Evolutionary conservation across 2,329 filamentous ascomycete species (phyloP).

Genomic region (Pleurostoma richardsiae): DNA sequence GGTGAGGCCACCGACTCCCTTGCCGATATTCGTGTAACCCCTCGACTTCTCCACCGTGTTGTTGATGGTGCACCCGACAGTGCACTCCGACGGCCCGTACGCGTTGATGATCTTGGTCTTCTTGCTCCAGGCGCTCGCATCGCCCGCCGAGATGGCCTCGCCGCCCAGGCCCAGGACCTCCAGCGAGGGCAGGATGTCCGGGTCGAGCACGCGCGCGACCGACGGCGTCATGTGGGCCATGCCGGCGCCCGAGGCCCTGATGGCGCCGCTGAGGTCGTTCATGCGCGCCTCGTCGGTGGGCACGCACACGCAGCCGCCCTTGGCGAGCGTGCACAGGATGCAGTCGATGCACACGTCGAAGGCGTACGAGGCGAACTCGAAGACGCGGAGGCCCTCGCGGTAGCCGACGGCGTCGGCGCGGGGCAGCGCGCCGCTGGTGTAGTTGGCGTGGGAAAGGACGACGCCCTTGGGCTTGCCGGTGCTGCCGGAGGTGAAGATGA

Average conservation of each 20-base stretch:
- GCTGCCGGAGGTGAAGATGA: conserved; percentile 72
- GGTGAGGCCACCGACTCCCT: conserved; percentile 7
- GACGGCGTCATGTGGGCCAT: conserved; percentile 16
- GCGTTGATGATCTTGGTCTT: conserved; percentile 7
- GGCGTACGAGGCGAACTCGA: conserved; percentile 47
- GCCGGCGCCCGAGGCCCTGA: conserved; percentile 9
- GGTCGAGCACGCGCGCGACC: conserved; percentile 12
- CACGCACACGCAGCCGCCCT: conserved; percentile 4
- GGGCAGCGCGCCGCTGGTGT: conserved; percentile 38
- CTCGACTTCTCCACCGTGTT: neutral
- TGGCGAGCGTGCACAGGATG: conserved; percentile 43
- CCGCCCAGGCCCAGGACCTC: conserved; percentile 11
- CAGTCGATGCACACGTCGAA: conserved; percentile 52
- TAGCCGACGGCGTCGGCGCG: conserved; percentile 37
- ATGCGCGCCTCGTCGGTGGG: conserved; percentile 21
- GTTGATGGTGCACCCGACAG: conserved; percentile 1
- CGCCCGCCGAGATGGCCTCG: conserved; percentile 10
- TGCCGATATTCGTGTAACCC: conserved; percentile 9
- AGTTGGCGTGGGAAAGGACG: conserved; percentile 17
- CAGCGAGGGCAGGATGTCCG: conserved; percentile 8
- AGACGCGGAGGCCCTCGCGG: conserved; percentile 32
- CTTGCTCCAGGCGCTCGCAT: conserved; percentile 8
- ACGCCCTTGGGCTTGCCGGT: conserved; percentile 72
- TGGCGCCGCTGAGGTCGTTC: conserved; percentile 24
- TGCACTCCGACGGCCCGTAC: conserved; percentile 13